A percentile compares a stretch with the other conserved stretches of the same genome.
phyloP scores from a whole-genome alignment of 2,329 filamentous ascomycete genomes.

The Monilinia laxa region DNA sequence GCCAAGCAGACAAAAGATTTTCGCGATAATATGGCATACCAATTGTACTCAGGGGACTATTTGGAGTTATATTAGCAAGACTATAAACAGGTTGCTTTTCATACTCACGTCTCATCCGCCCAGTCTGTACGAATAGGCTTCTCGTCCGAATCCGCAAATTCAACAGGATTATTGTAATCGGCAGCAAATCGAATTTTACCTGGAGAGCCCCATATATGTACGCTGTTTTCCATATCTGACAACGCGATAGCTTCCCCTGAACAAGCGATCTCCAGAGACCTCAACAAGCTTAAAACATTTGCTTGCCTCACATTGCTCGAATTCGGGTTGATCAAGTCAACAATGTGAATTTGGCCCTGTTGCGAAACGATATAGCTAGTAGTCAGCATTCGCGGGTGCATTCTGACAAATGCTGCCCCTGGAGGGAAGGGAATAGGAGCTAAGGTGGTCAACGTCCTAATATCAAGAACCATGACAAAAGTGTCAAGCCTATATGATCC shows the following conservation, averaged over 20 bases:
- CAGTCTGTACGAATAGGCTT: conserved; percentile 56
- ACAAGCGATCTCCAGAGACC: conserved; percentile 65
- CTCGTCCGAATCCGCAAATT: conserved; percentile 60
- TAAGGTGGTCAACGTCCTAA: conserved; percentile 85
- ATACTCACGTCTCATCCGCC: conserved; percentile 64
- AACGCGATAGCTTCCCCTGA: conserved; percentile 70
- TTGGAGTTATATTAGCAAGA: conserved; percentile 4
- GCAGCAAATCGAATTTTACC: conserved; percentile 69
- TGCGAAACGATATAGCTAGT: conserved; percentile 93
- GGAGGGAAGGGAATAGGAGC: conserved; percentile 90
- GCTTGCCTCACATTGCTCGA: conserved; percentile 67
- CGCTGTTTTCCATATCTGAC: conserved; percentile 61
- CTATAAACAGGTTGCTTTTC: neutral
- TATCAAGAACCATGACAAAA: conserved; percentile 91
- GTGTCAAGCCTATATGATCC: conserved; percentile 83
- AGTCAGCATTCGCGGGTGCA: conserved; percentile 94
- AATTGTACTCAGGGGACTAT: conserved; percentile 74
- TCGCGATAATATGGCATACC: conserved; percentile 96
- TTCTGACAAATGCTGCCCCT: conserved; percentile 88
- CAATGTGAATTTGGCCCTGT: conserved; percentile 89
- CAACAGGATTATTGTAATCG: conserved; percentile 65
- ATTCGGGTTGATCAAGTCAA: conserved; percentile 81
- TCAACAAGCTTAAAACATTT: conserved; percentile 60
- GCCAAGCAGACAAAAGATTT: conserved; percentile 83
- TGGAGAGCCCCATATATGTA: conserved; percentile 70